Conservation (phyloP, 2,329 filamentous ascomycete species). For the Ophiostoma triangulosporum region DNA sequence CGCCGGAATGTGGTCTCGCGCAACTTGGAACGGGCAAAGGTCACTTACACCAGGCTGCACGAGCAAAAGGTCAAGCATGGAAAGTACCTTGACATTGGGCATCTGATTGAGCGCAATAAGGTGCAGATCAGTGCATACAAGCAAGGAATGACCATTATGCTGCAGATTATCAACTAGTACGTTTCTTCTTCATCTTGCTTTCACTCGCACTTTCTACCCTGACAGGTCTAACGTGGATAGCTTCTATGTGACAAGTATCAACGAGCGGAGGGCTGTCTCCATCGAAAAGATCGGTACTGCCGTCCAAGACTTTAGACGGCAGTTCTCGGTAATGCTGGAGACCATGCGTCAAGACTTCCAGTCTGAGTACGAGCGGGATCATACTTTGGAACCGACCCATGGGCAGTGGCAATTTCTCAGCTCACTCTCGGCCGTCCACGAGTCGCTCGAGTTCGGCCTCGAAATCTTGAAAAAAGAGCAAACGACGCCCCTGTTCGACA, state of each 20-base stretch:
- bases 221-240: neutral
- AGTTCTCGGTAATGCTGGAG: neutral
- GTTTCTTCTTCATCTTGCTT: neutral
- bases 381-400: neutral
- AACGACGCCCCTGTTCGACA: neutral
- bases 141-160: neutral
- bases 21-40: neutral
- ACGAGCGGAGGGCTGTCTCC: neutral
- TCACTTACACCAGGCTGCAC: neutral
- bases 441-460: neutral
- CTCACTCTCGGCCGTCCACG: neutral
- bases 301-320: neutral
- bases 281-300: neutral
- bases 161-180: neutral
- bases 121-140: neutral
- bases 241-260: neutral
- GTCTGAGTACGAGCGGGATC: neutral
- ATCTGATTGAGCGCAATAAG: neutral
- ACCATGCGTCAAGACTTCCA: neutral
- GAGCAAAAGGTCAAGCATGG: neutral
- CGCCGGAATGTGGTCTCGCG: neutral
- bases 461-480: neutral
- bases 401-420: neutral
- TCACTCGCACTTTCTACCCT: neutral
- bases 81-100: neutral